phyloP scores from a whole-genome alignment of 1,284 basidiomycete genomes.

The Microbotryum lychnidis-dioicae region DNA sequence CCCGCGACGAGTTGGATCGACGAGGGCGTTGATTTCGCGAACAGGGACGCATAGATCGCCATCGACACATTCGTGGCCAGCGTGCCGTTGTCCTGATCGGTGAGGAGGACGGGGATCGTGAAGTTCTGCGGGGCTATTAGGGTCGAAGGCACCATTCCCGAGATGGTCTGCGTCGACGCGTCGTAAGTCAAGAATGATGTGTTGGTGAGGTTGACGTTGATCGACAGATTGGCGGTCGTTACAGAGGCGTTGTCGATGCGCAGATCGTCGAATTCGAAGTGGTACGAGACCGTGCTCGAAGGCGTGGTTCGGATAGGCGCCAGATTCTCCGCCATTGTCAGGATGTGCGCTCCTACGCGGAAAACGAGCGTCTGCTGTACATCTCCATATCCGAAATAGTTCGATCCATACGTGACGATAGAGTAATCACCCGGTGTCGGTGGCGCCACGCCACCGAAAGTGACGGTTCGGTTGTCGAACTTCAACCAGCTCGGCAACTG shows the following conservation, averaged over 20 bases:
- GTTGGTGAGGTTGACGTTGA: conserved; percentile 38
- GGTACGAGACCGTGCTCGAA: conserved; percentile 37
- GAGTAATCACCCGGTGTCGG: conserved; percentile 16
- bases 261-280: conserved; percentile 44
- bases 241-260: conserved; percentile 53
- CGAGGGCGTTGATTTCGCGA: conserved; percentile 48
- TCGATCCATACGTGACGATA: conserved; percentile 29
- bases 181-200: conserved; percentile 61
- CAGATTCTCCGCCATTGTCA: conserved; percentile 57
- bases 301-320: conserved; percentile 54
- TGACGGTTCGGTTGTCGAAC: conserved; percentile 60
- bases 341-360: conserved; percentile 42
- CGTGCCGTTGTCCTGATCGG: conserved; percentile 55
- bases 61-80: conserved; percentile 53
- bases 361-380: conserved; percentile 37
- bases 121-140: conserved; percentile 39
- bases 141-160: conserved; percentile 52
- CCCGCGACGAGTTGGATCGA: conserved; percentile 49
- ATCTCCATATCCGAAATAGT: conserved; percentile 33
- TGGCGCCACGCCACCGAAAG: conserved; percentile 72
- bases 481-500: conserved; percentile 66
- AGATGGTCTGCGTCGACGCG: conserved; percentile 49
- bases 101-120: conserved; percentile 55
- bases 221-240: conserved; percentile 29
- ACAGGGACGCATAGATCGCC: conserved; percentile 61